Evolutionary conservation across 768 basidiomycete genomes (phyloP).

Genomic region (Russula brevipes): DNA sequence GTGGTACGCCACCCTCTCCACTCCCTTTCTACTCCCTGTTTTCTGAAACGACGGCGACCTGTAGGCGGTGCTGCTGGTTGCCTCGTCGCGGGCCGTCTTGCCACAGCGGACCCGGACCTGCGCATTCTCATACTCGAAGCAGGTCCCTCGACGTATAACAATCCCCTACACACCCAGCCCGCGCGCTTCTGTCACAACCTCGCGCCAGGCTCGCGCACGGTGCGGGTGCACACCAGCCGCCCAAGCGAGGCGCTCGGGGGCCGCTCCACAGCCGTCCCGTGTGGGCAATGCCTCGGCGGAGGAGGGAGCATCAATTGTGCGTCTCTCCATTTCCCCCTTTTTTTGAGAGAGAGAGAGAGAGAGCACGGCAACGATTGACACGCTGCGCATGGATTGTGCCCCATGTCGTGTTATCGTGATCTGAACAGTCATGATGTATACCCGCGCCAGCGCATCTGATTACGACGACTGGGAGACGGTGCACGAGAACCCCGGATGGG

Average conservation of each 20-base stretch:
- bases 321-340: neutral
- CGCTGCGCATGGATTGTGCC: no score
- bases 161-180: slow-evolving; percentile 48
- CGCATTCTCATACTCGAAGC: slow-evolving; percentile 59
- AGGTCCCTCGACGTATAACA: slow-evolving; percentile 46
- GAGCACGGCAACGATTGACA: neutral
- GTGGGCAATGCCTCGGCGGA: slow-evolving; percentile 53
- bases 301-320: slow-evolving; percentile 55
- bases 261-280: slow-evolving; percentile 41
- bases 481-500: slow-evolving; percentile 56
- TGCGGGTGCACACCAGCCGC: slow-evolving; percentile 39
- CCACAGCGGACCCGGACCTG: slow-evolving; percentile 47
- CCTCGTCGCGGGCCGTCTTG: slow-evolving; percentile 50
- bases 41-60: neutral
- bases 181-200: slow-evolving; percentile 46
- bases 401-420: neutral
- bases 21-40: no score
- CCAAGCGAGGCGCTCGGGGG: slow-evolving; percentile 42
- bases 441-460: slow-evolving; percentile 55
- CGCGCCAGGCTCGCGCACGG: slow-evolving; percentile 35
- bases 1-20: slow-evolving; percentile 37
- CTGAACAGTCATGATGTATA: slow-evolving; percentile 39
- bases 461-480: slow-evolving; percentile 56
- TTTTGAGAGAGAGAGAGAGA: neutral
- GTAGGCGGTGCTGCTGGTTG: slow-evolving; percentile 51